Percentiles rank a stretch among this genome's conserved stretches.
phyloP scores from a whole-genome alignment of 2,329 filamentous ascomycete genomes.

The Pochonia chlamydosporia region DNA sequence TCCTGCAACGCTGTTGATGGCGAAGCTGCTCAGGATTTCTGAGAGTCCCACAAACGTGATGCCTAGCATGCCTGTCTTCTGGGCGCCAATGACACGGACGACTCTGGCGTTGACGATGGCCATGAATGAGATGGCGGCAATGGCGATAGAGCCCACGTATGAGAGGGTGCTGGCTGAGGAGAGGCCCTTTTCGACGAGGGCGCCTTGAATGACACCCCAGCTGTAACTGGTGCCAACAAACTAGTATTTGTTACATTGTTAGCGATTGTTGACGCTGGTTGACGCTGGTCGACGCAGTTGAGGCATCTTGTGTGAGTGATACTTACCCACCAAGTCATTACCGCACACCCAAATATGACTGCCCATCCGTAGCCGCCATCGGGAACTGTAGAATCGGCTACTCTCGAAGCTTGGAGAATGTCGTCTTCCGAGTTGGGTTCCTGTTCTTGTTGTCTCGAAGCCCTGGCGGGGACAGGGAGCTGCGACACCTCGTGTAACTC shows the following conservation, averaged over 20 bases:
- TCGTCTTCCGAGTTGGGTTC: too few relatives aligned
- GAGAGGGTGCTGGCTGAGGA: constrained; percentile 46
- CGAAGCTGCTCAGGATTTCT: constrained; percentile 25
- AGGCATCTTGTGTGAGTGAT: too few relatives aligned
- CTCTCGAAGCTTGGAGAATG: too few relatives aligned
- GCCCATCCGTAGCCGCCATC: constrained; percentile 24
- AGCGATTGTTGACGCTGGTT: too few relatives aligned
- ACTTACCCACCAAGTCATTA: constrained; percentile 36
- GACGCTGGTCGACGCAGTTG: too few relatives aligned
- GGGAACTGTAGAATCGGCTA: too few relatives aligned
- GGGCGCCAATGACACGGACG: constrained; percentile 42
- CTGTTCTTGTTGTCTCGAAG: too few relatives aligned
- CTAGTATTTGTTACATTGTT: too few relatives aligned
- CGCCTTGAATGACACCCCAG: constrained; percentile 57
- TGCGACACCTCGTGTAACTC: too few relatives aligned
- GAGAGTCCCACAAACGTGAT: constrained; percentile 43
- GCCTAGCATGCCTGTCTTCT: constrained; percentile 39
- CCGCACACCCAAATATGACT: constrained; percentile 17
- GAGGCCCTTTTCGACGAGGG: constrained; percentile 42
- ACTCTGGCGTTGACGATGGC: constrained; percentile 47
- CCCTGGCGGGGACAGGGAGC: too few relatives aligned
- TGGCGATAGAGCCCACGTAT: constrained; percentile 50
- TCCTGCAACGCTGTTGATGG: constrained; percentile 16
- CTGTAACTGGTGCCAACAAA: constrained; percentile 50
- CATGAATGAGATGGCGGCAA: constrained; percentile 42